phyloP scores from a whole-genome alignment of 768 basidiomycete species.

The Agrocybe pediades region DNA sequence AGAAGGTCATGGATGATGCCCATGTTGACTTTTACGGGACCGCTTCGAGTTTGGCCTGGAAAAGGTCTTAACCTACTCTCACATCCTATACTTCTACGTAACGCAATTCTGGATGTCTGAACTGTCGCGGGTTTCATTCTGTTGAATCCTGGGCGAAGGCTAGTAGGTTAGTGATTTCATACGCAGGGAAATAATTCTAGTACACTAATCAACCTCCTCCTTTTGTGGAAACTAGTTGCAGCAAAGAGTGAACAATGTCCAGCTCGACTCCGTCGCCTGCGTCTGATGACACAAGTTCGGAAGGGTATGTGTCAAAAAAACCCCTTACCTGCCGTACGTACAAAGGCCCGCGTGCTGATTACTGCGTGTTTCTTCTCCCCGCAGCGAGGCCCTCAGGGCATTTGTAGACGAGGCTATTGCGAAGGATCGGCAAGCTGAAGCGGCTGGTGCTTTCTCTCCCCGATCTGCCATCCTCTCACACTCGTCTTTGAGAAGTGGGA shows the following conservation, averaged over 20 bases:
- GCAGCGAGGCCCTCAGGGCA: conserved; percentile 17
- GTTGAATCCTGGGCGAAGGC: neutral
- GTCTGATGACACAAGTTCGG: conserved; percentile 23
- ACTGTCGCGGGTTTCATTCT: neutral
- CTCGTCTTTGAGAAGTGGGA: conserved; percentile 16
- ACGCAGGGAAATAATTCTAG: neutral
- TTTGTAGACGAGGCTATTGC: conserved; percentile 20
- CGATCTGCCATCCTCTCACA: conserved; percentile 27
- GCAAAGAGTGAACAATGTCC: conserved; percentile 10
- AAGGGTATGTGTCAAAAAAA: conserved; percentile 15
- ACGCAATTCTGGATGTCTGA: neutral
- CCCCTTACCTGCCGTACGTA: neutral
- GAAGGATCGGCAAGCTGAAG: conserved; percentile 21
- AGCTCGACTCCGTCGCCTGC: conserved; percentile 20
- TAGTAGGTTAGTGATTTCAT: neutral
- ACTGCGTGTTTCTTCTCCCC: neutral
- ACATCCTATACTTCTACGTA: neutral
- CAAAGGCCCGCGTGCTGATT: neutral
- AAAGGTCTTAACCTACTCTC: neutral
- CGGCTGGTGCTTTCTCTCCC: too few relatives aligned
- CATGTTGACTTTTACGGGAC: conserved; percentile 14
- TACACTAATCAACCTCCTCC: neutral
- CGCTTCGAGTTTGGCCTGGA: conserved; percentile 5
- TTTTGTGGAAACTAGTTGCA: neutral
- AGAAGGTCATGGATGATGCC: conserved; percentile 7